Percentiles rank a stretch among this genome's conserved stretches.
phyloP scores from a whole-genome alignment of 352 stramenopile species.

The Peronospora belbahrii region DNA sequence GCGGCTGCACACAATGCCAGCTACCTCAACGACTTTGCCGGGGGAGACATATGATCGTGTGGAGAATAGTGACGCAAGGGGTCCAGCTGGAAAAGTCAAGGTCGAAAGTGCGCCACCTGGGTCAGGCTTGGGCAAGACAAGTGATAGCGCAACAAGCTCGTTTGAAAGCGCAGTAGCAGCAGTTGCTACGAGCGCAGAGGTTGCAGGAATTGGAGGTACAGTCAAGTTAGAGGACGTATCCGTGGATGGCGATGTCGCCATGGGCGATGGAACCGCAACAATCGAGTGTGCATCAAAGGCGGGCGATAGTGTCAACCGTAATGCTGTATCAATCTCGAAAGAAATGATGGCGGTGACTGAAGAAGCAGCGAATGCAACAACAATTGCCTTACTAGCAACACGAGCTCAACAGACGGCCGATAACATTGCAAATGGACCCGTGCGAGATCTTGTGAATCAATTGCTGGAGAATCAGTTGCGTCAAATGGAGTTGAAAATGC shows the following conservation, averaged over 20 bases:
- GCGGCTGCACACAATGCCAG: constrained; percentile 48
- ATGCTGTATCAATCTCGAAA: constrained; percentile 24
- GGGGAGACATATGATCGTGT: background rate
- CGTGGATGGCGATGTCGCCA: constrained; percentile 39
- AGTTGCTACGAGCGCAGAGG: constrained; percentile 31
- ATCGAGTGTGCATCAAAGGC: constrained; percentile 3
- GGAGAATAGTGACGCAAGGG: background rate
- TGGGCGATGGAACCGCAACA: constrained; percentile 21
- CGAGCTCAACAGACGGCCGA: constrained; percentile 41
- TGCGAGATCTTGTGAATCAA: constrained; percentile 49
- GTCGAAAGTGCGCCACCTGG: background rate
- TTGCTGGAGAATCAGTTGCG: constrained; percentile 60
- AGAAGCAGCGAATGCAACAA: constrained; percentile 55
- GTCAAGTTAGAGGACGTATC: constrained; percentile 30
- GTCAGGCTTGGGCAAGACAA: constrained; percentile 1
- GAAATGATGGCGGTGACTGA: constrained; percentile 52
- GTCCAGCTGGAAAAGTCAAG: constrained; percentile 11
- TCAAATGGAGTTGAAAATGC: constrained; percentile 77
- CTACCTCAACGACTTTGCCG: background rate
- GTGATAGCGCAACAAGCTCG: constrained; percentile 8
- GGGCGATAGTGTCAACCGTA: constrained; percentile 3
- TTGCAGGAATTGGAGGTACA: constrained; percentile 31
- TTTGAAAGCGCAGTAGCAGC: constrained; percentile 33
- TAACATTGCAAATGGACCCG: constrained; percentile 30
- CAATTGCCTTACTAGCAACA: constrained; percentile 46